Conservation (phyloP, 495 filamentous ascomycete species). For the Chaetomidium leptoderma region DNA sequence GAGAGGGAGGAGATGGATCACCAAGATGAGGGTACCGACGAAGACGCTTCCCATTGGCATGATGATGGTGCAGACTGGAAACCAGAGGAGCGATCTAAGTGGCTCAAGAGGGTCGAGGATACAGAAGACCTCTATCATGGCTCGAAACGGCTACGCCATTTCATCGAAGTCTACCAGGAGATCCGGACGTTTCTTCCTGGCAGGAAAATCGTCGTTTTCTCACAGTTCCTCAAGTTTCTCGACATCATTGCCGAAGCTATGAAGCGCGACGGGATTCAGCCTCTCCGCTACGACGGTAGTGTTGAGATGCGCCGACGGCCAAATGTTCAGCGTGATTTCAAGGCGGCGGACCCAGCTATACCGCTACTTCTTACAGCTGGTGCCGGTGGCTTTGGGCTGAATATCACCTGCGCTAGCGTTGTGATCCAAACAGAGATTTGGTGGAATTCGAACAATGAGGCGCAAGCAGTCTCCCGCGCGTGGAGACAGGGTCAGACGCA, state of each 20-base stretch:
- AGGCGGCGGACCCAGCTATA: neutral
- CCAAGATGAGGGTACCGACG: neutral
- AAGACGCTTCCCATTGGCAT: too few species aligned
- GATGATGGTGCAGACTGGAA: too few species aligned
- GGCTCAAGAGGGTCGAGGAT: neutral
- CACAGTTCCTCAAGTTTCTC: neutral
- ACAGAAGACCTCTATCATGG: neutral
- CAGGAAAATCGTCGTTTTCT: neutral
- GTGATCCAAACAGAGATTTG: neutral
- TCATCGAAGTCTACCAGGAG: too few species aligned
- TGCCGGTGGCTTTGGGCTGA: neutral
- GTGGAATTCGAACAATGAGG: neutral
- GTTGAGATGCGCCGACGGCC: neutral
- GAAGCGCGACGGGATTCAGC: neutral
- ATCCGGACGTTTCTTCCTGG: too few species aligned
- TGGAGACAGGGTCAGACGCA: neutral
- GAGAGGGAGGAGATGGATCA: too few species aligned
- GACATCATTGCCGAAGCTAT: neutral
- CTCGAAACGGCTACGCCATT: neutral
- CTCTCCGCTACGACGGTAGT: neutral
- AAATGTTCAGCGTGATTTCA: neutral
- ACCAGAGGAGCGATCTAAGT: too few species aligned
- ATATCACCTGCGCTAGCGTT: neutral
- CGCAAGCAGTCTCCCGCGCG: neutral
- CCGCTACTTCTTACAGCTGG: neutral